A percentile compares a stretch with the other conserved stretches of the same genome.
phyloP scores from a whole-genome alignment of 2,329 filamentous ascomycete genomes.

The Colletotrichum sojae region DNA sequence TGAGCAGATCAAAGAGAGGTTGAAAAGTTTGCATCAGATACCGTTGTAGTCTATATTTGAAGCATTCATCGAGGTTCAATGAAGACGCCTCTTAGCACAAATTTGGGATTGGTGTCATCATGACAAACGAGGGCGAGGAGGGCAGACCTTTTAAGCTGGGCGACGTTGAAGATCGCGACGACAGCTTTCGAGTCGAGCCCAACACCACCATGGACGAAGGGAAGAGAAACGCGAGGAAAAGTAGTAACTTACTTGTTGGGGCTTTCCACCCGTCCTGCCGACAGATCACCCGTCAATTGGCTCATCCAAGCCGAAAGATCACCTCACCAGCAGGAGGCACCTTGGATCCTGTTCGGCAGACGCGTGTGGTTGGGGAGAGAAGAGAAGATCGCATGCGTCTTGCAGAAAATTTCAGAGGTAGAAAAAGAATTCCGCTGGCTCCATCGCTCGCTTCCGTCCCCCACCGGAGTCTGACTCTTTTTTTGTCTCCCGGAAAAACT shows the following conservation, averaged over 20 bases:
- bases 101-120: slow-evolving; percentile 73
- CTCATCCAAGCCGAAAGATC: slow-evolving; percentile 41
- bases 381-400: background rate
- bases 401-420: slow-evolving; percentile 38
- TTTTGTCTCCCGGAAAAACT: slow-evolving; percentile 22
- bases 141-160: slow-evolving; percentile 17
- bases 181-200: background rate
- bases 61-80: slow-evolving; percentile 73
- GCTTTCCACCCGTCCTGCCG: slow-evolving; percentile 42
- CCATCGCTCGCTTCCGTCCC: slow-evolving; percentile 36
- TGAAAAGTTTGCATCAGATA: slow-evolving; percentile 79
- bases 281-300: slow-evolving; percentile 41
- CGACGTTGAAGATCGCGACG: slow-evolving; percentile 7
- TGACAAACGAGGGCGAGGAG: slow-evolving; percentile 47
- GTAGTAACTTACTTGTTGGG: slow-evolving; percentile 44
- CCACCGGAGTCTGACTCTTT: slow-evolving; percentile 33
- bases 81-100: slow-evolving; percentile 73
- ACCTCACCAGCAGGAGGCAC: slow-evolving; percentile 33
- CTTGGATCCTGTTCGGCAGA: slow-evolving; percentile 37
- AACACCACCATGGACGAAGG: slow-evolving; percentile 22
- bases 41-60: slow-evolving; percentile 94
- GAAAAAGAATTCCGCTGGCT: slow-evolving; percentile 35
- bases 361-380: slow-evolving; percentile 33
- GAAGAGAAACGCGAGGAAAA: slow-evolving; percentile 19
- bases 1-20: slow-evolving; percentile 34